These are phyloP conservation scores for Pseudomicrostroma phylloplanum DNA, from an alignment of 1,284 basidiomycete genomes.

Conservation along the genomic window DNA sequence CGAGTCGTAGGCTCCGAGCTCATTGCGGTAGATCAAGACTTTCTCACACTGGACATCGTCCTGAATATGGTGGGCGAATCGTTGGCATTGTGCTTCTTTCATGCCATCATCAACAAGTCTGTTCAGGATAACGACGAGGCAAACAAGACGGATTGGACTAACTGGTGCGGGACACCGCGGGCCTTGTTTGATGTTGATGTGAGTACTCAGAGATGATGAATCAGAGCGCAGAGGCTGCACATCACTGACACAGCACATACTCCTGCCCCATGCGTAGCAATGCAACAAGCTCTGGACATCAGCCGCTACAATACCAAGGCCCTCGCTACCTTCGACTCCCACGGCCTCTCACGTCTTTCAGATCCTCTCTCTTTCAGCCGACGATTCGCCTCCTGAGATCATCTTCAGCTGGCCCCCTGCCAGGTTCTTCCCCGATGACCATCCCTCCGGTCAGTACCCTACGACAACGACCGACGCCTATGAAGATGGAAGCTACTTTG, in stretches of 20 bases:
- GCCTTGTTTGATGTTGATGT: slow-evolving; percentile 52
- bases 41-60: slow-evolving; percentile 82
- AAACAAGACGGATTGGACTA: slow-evolving; percentile 75
- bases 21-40: slow-evolving; percentile 68
- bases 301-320: slow-evolving; percentile 12
- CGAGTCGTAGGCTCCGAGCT: slow-evolving; percentile 60
- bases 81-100: slow-evolving; percentile 87
- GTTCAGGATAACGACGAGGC: slow-evolving; percentile 75
- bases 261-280: slow-evolving; percentile 11
- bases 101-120: slow-evolving; percentile 65
- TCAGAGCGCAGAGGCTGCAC: not conserved
- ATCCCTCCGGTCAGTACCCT: not conserved
- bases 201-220: slow-evolving; percentile 20
- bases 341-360: slow-evolving; percentile 65
- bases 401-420: slow-evolving; percentile 78
- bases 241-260: slow-evolving; percentile 3
- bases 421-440: slow-evolving; percentile 20
- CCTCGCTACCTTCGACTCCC: not conserved
- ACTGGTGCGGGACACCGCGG: slow-evolving; percentile 78
- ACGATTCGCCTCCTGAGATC: slow-evolving; percentile 58
- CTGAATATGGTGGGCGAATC: slow-evolving; percentile 89
- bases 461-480: slow-evolving; percentile 8
- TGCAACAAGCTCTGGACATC: slow-evolving; percentile 29
- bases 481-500: slow-evolving; percentile 61
- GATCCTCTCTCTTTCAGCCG: slow-evolving; percentile 57